Conservation (phyloP, 805 yeast genomes). For the Ogataea zsoltii region DNA sequence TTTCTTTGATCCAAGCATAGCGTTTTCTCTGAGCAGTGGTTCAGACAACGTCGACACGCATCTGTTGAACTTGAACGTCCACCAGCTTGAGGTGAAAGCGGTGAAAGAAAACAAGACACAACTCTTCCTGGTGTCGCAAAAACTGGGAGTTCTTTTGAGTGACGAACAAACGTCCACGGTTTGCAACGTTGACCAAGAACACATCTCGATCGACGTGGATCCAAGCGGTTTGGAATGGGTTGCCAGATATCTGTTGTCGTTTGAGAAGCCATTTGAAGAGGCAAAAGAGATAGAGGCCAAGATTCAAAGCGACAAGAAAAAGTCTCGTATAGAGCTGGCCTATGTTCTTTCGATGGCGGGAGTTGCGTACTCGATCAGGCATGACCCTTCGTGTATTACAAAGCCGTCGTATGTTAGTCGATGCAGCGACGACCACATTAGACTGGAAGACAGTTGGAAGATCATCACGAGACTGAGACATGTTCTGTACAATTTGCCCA, state of each 20-base stretch:
- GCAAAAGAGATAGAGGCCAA: constrained; percentile 8
- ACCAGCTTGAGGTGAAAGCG: constrained; percentile 16
- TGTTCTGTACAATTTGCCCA: constrained; percentile 59
- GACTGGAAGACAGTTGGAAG: constrained; percentile 88
- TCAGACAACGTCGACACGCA: constrained; percentile 3
- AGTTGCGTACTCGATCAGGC: constrained; percentile 50
- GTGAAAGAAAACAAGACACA: constrained; percentile 12
- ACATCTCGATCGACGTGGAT: constrained; percentile 18
- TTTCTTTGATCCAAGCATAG: constrained; percentile 39
- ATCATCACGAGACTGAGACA: constrained; percentile 78
- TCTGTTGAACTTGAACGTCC: constrained; percentile 8
- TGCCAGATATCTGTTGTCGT: constrained; percentile 6
- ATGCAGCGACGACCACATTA: constrained; percentile 67
- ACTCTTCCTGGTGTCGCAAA: constrained; percentile 10
- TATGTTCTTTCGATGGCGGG: constrained; percentile 44
- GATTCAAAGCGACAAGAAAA: constrained; percentile 13
- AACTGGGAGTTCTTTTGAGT: constrained; percentile 1
- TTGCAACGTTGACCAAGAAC: constrained; percentile 17
- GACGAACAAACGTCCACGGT: constrained; percentile 2
- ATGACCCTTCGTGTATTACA: constrained; percentile 88
- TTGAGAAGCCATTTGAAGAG: constrained; percentile 13
- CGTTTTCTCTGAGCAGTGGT: constrained; percentile 28
- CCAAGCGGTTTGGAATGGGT: constrained; percentile 27
- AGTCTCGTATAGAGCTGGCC: constrained; percentile 40
- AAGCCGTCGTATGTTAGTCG: constrained; percentile 83